These are phyloP conservation scores for Dryas alaskensis DNA, from an alignment of 306 rosid genomes.

Conservation along the genomic window DNA sequence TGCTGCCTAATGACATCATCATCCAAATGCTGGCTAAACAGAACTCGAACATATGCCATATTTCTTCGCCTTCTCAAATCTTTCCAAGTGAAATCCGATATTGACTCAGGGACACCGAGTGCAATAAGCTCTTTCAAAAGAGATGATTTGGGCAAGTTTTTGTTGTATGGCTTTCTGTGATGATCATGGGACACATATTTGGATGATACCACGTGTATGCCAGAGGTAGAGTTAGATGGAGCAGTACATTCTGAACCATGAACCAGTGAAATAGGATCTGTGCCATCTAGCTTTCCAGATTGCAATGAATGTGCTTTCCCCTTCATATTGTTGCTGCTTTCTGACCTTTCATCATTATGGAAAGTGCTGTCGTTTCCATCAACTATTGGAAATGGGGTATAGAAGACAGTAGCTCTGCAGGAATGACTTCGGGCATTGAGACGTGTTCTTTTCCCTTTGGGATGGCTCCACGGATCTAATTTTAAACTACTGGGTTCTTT, in stretches of 20 bases:
- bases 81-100: slow-evolving; percentile 31
- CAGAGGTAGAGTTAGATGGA: slow-evolving; percentile 23
- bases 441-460: slow-evolving; percentile 64
- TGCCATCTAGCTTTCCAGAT: slow-evolving; percentile 20
- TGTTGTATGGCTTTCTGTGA: slow-evolving; percentile 34
- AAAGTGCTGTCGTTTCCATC: slow-evolving; percentile 39
- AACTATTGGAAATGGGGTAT: slow-evolving; percentile 21
- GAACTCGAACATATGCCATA: slow-evolving; percentile 54
- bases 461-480: slow-evolving; percentile 40
- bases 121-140: slow-evolving; percentile 50
- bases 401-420: slow-evolving; percentile 16
- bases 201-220: slow-evolving; percentile 27
- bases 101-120: slow-evolving; percentile 42
- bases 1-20: slow-evolving; percentile 71
- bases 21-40: slow-evolving; percentile 79
- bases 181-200: slow-evolving; percentile 19
- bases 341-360: slow-evolving; percentile 13
- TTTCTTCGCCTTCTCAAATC: slow-evolving; percentile 78
- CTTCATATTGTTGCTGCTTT: slow-evolving; percentile 23
- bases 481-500: slow-evolving; percentile 29
- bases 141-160: slow-evolving; percentile 42
- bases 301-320: slow-evolving; percentile 28
- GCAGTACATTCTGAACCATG: slow-evolving; percentile 27
- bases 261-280: slow-evolving; percentile 28
- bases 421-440: slow-evolving; percentile 29